Evolutionary conservation across 164 flowering plant species (phyloP).

Genomic region (Aristolochia contorta): DNA sequence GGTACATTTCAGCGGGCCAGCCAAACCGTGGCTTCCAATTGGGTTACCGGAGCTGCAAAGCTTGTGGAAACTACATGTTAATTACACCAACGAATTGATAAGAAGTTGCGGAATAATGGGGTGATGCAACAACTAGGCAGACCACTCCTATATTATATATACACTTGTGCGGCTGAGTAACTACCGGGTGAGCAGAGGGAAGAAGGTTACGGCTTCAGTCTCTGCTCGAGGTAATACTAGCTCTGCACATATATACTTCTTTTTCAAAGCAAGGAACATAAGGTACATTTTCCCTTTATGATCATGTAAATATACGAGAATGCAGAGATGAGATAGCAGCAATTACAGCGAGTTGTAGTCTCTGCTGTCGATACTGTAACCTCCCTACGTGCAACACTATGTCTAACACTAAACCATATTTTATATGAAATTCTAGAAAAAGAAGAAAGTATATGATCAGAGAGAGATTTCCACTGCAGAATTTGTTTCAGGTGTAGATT

Average conservation of each 20-base stretch:
- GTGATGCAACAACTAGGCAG: constrained; percentile 13
- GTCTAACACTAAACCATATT: too few relatives aligned
- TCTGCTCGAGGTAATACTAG: constrained; percentile 24
- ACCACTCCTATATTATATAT: constrained; percentile 10
- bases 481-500: too few relatives aligned
- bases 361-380: too few relatives aligned
- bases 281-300: too few relatives aligned
- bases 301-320: too few relatives aligned
- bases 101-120: constrained; percentile 32
- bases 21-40: constrained; percentile 70
- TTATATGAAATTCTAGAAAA: too few relatives aligned
- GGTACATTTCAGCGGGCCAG: constrained; percentile 61
- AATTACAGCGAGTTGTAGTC: too few relatives aligned
- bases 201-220: constrained; percentile 52
- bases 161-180: constrained; percentile 12
- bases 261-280: neutral
- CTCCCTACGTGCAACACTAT: too few relatives aligned
- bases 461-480: too few relatives aligned
- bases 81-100: constrained; percentile 39
- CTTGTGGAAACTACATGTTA: constrained; percentile 42
- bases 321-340: too few relatives aligned
- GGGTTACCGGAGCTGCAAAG: constrained; percentile 34
- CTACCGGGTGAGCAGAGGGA: constrained; percentile 25
- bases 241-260: constrained; percentile 6
- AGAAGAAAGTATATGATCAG: too few relatives aligned